phyloP scores from a whole-genome alignment of 495 filamentous ascomycete species.

The Daldinia vernicosa region DNA sequence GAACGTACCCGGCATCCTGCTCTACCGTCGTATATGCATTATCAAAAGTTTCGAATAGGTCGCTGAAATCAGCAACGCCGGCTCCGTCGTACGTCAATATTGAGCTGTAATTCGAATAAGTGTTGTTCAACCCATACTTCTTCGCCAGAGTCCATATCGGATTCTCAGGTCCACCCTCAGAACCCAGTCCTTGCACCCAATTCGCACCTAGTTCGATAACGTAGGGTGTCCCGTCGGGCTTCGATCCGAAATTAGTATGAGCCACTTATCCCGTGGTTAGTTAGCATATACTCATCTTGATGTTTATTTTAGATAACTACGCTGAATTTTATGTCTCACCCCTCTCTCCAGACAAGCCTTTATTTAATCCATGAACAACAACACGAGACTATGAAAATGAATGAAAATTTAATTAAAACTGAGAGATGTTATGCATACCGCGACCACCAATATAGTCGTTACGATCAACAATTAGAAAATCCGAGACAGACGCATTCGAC shows the following conservation, averaged over 20 bases:
- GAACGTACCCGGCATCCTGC: slow-evolving; percentile 65
- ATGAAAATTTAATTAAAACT: too few relatives aligned
- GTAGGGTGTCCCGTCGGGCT: slow-evolving; percentile 62
- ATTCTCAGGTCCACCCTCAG: slow-evolving; percentile 66
- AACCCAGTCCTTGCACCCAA: slow-evolving; percentile 76
- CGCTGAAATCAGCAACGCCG: slow-evolving; percentile 61
- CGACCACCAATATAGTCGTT: slow-evolving; percentile 71
- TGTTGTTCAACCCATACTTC: slow-evolving; percentile 69
- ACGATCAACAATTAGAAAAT: slow-evolving; percentile 77
- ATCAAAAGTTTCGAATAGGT: slow-evolving; percentile 62
- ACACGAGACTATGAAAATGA: too few relatives aligned
- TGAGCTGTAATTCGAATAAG: slow-evolving; percentile 68
- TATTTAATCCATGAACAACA: too few relatives aligned
- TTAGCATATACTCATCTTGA: slow-evolving; percentile 17
- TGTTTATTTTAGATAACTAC: background rate
- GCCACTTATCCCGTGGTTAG: slow-evolving; percentile 45
- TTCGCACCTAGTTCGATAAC: slow-evolving; percentile 74
- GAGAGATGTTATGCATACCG: slow-evolving; percentile 14
- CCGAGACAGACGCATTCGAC: slow-evolving; percentile 67
- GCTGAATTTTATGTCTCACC: too few relatives aligned
- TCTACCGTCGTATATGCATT: slow-evolving; percentile 60
- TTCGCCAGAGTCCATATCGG: slow-evolving; percentile 75
- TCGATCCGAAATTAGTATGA: slow-evolving; percentile 66
- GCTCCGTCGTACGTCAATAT: slow-evolving; percentile 68
- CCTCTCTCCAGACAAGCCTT: too few relatives aligned